Evolutionary conservation across 2,329 filamentous ascomycete genomes (phyloP), one percentile per base, ranked within the genome.

Genomic region (Pseudocercospora crystallina): DNA sequence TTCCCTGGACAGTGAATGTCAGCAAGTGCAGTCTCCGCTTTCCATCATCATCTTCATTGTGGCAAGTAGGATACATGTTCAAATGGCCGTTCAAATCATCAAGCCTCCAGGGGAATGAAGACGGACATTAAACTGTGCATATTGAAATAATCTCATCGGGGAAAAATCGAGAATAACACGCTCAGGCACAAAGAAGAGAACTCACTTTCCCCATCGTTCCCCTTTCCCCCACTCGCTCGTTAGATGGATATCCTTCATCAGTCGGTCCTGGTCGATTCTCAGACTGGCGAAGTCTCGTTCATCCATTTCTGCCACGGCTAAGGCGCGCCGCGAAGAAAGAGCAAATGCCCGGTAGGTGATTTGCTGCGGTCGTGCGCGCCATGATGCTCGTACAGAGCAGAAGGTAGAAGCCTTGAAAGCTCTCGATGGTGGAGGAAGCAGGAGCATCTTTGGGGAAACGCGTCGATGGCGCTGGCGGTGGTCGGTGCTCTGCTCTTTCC

Each of bases 211-310:
- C 83, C 84, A 89, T 70, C 76, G 71, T 56, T 85, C 77, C 0
- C 84, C 85, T 38, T 73, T 77, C 0, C 85, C 85, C 79, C 83
- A 88, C 70, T 83, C 75, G 64, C 81, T 86, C 2, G 83, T 86
- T 51, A 81, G 65, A 66, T 88, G 85, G 10, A 88, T 74, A 52
- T 83, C 79, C 20, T 77, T 73, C 73, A 85, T 83, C 57, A 88
- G 65, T 56, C 85, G 76, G 11, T 75, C 71, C 59, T 80, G 74
- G 56, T 85, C 77, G 34, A 85, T 78, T 51, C 78, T 80, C 45
- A 87, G 65, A 26, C 71, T 74, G 34, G 69, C 70, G 32, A 84
- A 68, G 33, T 80, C 71, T 13, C 75, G 66, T 40, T 80, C 76
- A 14, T 75, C 75, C 65, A 84, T 74, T 45, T 76, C 74, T 26